Base-by-base conservation (phyloP, 83 land plant species). In the Picea mariana region DNA sequence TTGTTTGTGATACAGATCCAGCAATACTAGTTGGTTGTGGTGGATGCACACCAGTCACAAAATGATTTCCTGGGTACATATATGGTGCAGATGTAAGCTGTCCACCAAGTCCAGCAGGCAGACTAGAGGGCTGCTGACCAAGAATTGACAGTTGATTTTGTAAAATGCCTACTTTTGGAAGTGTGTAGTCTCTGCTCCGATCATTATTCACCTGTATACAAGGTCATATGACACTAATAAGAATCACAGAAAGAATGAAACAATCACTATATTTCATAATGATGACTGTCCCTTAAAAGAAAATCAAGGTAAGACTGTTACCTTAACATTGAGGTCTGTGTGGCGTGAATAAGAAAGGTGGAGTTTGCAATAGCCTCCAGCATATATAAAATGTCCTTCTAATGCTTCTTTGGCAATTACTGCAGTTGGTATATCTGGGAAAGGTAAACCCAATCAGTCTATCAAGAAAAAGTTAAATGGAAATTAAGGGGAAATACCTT, bases 311-410 rank as follows among this genome's bases (percentile, higher is more conserved):
- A 26, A 38, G 67, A 47, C 1, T 11, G 80, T 72, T 95, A 95
- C 97, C 97, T 94, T 93, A 79, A 95, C 93, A 89, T 88, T 92
- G 85, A 95, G 96, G 87, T 95, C 96, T 89, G 93, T 94, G 89
- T 95, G 97, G 78, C 95, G 95, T 88, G 98, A 95, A 88, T 95
- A 95, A 59, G 98, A 87, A 27, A 95, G 97, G 85, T 95, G 98
- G 83, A 95, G 90, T 87, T 95, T 95, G 87, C 96, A 95, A 86
- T 86, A 95, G 86, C 98, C 96, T 87, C 96, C 98, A 83, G 93
- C 95, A 86, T 95, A 95, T 69, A 95, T 92, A 87, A 93, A 90
- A 77, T 95, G 98, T 47, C 98, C 96, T 81, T 95, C 96, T 52
- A 95, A 84, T 58, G 98, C 93, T 26, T 92, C 97, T 86, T 93